Evolutionary conservation across 306 rosid genomes (phyloP).

Genomic region (Crotalaria pallida): DNA sequence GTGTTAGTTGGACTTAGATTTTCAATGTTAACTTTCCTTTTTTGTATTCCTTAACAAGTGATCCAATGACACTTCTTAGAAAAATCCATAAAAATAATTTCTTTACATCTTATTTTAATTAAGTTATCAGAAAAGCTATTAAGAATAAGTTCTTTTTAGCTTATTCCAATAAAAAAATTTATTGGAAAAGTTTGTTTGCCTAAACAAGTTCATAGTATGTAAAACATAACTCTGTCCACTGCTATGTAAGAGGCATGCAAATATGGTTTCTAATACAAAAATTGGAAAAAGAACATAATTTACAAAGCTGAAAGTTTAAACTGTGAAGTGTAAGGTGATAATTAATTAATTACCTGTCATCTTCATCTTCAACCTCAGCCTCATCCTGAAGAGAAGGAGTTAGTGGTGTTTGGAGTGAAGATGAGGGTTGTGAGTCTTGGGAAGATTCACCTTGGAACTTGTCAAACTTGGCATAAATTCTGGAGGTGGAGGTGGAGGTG

Average conservation of each 20-base stretch:
- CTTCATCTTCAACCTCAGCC: slow-evolving; percentile 42
- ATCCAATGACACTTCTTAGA: no score
- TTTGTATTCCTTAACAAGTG: not conserved
- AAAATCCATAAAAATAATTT: no score
- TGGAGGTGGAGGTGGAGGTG: slow-evolving; percentile 26
- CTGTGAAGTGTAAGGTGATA: no score
- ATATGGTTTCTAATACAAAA: not conserved
- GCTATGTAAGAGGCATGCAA: not conserved
- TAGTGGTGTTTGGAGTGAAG: slow-evolving; percentile 15
- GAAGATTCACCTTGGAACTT: slow-evolving; percentile 58
- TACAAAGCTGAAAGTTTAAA: not conserved
- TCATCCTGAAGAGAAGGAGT: not conserved
- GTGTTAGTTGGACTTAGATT: no score
- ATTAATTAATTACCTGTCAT: slow-evolving; percentile 65
- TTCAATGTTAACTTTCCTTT: no score
- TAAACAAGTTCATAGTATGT: no score
- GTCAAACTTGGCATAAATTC: slow-evolving; percentile 72
- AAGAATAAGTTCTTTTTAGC: no score
- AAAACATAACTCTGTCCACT: not conserved
- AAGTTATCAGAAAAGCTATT: no score
- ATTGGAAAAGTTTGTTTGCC: no score
- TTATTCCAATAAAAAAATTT: no score
- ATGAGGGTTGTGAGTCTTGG: slow-evolving; percentile 31
- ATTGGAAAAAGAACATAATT: not conserved
- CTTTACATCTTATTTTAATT: no score